Conservation (phyloP, 192 early-diverging fungal species). For the Pilaira anomala region DNA sequence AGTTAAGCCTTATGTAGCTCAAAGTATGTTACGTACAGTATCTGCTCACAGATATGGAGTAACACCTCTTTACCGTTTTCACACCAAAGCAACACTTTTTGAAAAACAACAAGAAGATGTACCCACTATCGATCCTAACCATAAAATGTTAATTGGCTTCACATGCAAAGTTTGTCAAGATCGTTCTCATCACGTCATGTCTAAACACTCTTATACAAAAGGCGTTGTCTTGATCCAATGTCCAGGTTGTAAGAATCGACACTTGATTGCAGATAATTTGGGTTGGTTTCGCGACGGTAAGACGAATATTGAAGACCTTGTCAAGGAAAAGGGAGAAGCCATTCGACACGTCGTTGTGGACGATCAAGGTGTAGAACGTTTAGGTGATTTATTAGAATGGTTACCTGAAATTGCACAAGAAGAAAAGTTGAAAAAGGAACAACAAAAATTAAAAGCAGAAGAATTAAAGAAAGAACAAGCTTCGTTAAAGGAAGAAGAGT, state of each 20-base stretch:
- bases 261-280: conserved; percentile 96
- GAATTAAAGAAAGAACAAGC: neutral
- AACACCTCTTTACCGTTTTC: neutral
- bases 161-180: conserved; percentile 92
- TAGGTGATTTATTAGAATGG: conserved; percentile 50
- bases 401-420: conserved; percentile 47
- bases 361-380: conserved; percentile 33
- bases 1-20: too few relatives aligned
- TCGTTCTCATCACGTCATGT: conserved; percentile 87
- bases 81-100: neutral
- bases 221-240: conserved; percentile 96
- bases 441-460: conserved; percentile 16
- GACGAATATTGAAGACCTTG: conserved; percentile 78
- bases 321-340: conserved; percentile 70
- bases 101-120: conserved; percentile 6
- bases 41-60: too few relatives aligned
- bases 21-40: too few relatives aligned
- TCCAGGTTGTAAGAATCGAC: conserved; percentile 83
- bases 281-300: conserved; percentile 85
- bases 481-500: neutral
- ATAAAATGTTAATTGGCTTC: conserved; percentile 79
- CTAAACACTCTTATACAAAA: conserved; percentile 81
- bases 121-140: conserved; percentile 40
- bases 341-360: conserved; percentile 53
- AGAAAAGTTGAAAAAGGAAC: conserved; percentile 39